A percentile compares a stretch with the other conserved stretches of the same genome.
These are phyloP conservation scores for Suillus weaverae DNA, from an alignment of 768 basidiomycete species.

Conservation along the genomic window DNA sequence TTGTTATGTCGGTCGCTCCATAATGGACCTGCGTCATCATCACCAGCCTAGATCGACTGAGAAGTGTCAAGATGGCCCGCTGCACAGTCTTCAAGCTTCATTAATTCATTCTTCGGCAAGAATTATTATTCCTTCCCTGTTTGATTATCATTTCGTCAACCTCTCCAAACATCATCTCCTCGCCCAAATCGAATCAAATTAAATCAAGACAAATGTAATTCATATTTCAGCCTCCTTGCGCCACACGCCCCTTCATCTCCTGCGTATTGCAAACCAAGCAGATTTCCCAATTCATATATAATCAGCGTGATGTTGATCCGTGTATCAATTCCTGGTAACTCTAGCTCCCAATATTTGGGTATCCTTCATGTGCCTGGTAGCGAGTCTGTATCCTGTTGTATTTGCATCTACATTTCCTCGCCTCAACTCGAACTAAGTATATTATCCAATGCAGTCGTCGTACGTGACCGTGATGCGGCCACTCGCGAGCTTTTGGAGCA, in stretches of 20 bases:
- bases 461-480: neutral
- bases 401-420: neutral
- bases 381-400: neutral
- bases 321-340: neutral
- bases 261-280: neutral
- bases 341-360: neutral
- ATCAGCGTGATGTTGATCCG: neutral
- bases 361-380: constrained; percentile 1
- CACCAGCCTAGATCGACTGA: neutral
- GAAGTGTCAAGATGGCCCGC: neutral
- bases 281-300: neutral
- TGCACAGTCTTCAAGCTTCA: too few species aligned
- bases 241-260: neutral
- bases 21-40: neutral
- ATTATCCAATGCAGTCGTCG: neutral
- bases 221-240: neutral
- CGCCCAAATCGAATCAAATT: neutral
- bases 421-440: neutral
- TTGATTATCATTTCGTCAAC: neutral
- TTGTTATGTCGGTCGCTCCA: neutral
- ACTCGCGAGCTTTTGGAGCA: neutral
- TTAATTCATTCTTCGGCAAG: neutral
- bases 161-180: neutral
- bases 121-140: too few species aligned
- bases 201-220: neutral